phyloP scores from a whole-genome alignment of 2,329 filamentous ascomycete genomes.

The Aspergillus amoenus region DNA sequence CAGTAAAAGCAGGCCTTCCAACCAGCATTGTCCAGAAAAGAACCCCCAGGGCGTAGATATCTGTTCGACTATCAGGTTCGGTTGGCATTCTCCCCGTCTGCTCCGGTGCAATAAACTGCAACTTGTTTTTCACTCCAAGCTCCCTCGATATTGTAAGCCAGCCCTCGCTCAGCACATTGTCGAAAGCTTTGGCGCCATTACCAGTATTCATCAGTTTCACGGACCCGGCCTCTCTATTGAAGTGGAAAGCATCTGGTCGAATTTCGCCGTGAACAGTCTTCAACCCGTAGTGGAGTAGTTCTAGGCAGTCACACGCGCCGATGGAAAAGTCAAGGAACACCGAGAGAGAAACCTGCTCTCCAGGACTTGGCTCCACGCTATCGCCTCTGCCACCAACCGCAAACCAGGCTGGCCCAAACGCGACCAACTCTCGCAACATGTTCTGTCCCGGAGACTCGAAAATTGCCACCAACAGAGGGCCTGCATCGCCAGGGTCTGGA shows the following conservation, averaged over 20 bases:
- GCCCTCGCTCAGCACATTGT: conserved; percentile 83
- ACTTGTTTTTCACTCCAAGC: conserved; percentile 80
- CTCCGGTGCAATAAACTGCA: conserved; percentile 90
- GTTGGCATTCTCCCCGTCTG: conserved; percentile 91
- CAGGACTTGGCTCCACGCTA: conserved; percentile 50
- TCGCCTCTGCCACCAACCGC: conserved; percentile 51
- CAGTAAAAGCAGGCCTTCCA: conserved; percentile 76
- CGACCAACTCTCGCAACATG: conserved; percentile 66
- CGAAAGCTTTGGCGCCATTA: conserved; percentile 81
- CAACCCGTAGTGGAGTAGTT: conserved; percentile 86
- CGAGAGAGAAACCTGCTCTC: conserved; percentile 66
- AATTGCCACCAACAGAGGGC: conserved; percentile 73
- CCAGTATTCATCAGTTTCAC: conserved; percentile 85
- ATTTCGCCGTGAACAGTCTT: conserved; percentile 89
- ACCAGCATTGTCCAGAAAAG: conserved; percentile 85
- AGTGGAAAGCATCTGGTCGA: conserved; percentile 87
- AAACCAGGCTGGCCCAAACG: conserved; percentile 77
- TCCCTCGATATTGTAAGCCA: conserved; percentile 84
- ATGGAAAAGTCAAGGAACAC: conserved; percentile 89
- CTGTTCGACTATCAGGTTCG: conserved; percentile 86
- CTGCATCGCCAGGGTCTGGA: conserved; percentile 66
- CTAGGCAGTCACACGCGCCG: conserved; percentile 79
- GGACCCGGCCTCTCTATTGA: conserved; percentile 65
- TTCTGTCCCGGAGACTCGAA: conserved; percentile 78
- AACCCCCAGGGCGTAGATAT: conserved; percentile 89